Evolutionary conservation across 495 filamentous ascomycete species (phyloP).

Genomic region (Penicillium canariense): DNA sequence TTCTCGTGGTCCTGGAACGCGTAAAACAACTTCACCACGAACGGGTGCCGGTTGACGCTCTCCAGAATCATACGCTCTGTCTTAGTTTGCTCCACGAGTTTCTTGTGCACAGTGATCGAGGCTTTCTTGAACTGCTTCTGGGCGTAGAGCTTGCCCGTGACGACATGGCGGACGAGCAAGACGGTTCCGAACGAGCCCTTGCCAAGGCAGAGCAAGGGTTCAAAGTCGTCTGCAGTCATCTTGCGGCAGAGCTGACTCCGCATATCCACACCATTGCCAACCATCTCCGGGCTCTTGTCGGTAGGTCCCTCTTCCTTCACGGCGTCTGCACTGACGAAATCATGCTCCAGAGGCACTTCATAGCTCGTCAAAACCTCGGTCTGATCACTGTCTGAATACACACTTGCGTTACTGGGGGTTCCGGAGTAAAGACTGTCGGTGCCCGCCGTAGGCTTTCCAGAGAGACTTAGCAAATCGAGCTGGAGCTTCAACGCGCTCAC

Average conservation of each 20-base stretch:
- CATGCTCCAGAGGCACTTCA: conserved; percentile 81
- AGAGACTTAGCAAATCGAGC: conserved; percentile 63
- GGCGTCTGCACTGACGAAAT: conserved; percentile 79
- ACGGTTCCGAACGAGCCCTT: conserved; percentile 96
- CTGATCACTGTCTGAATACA: conserved; percentile 55
- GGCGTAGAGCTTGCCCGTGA: conserved; percentile 86
- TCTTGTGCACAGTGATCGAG: conserved; percentile 86
- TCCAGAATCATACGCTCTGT: conserved; percentile 93
- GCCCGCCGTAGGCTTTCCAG: conserved; percentile 34
- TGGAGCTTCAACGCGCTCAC: conserved; percentile 78
- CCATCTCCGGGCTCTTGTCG: conserved; percentile 7
- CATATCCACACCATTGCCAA: conserved; percentile 24
- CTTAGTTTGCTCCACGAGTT: conserved; percentile 92
- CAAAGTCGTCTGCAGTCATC: conserved; percentile 89
- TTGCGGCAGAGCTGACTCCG: conserved; percentile 60
- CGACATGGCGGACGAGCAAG: conserved; percentile 79
- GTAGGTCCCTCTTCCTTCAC: conserved; percentile 35
- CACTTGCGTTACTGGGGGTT: conserved; percentile 54
- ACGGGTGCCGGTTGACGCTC: conserved; percentile 91
- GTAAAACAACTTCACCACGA: conserved; percentile 96
- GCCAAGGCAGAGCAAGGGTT: conserved; percentile 88
- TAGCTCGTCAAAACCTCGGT: conserved; percentile 70
- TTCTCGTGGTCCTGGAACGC: conserved; percentile 98
- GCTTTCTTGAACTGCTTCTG: conserved; percentile 99
- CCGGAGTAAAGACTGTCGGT: conserved; percentile 39